A percentile compares a stretch with the other conserved stretches of the same genome.
These are phyloP conservation scores for Halenospora varia DNA, from an alignment of 495 filamentous ascomycete species.

Conservation along the genomic window DNA sequence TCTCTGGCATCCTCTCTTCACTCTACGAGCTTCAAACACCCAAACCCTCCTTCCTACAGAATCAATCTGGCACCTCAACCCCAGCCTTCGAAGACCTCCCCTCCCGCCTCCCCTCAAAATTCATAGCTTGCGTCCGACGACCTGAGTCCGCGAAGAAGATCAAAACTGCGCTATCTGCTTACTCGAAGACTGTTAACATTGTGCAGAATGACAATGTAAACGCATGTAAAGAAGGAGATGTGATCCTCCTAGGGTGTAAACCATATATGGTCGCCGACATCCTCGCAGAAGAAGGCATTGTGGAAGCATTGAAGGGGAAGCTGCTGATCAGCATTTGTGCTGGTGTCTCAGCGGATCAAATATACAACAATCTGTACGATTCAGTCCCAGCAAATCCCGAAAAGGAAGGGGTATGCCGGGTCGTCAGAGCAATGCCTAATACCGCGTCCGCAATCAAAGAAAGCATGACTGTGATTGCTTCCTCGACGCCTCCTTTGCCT, in stretches of 20 bases:
- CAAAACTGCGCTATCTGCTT: constrained; percentile 49
- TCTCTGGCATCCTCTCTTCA: constrained; percentile 72
- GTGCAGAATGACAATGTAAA: constrained; percentile 23
- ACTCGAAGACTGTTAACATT: constrained; percentile 41
- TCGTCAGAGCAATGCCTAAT: constrained; percentile 80
- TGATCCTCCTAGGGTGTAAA: constrained; percentile 70
- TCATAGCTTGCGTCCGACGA: constrained; percentile 72
- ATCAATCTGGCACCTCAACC: constrained; percentile 45
- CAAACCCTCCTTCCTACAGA: constrained; percentile 30
- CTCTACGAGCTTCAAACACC: constrained; percentile 42
- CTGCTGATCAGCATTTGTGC: constrained; percentile 81
- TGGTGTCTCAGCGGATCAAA: constrained; percentile 65
- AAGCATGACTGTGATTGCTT: constrained; percentile 75
- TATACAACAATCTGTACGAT: constrained; percentile 58
- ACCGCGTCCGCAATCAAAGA: constrained; percentile 66
- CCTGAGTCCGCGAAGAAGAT: constrained; percentile 60
- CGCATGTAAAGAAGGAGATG: constrained; percentile 16
- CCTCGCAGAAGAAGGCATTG: constrained; percentile 60
- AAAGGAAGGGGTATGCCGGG: constrained; percentile 37
- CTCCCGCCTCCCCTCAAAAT: constrained; percentile 58
- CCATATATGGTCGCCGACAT: constrained; percentile 67
- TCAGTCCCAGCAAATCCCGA: constrained; percentile 34
- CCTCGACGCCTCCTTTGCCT: constrained; percentile 52
- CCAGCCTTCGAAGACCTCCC: constrained; percentile 43
- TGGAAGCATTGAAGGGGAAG: constrained; percentile 68